Evolutionary conservation across 768 basidiomycete species (phyloP), one percentile per base, ranked within the genome.

Genomic region (Podaxis rugospora): DNA sequence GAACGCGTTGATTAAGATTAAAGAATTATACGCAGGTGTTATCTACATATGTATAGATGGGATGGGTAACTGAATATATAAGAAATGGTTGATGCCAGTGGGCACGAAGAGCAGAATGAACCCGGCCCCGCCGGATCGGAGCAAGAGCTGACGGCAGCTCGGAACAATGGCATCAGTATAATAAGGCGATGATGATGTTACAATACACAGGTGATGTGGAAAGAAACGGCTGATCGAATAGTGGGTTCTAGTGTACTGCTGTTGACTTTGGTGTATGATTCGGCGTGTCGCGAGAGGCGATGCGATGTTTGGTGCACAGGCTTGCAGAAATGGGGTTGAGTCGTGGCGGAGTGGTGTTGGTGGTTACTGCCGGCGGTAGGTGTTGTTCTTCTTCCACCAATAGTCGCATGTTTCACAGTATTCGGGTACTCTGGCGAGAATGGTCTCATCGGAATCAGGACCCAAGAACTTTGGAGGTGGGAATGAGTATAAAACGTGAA

Each of bases 381-480:
- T 73, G 47, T 83, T 79, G 59, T 72, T 72, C 55, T 77, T 76
- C 63, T 80, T 76, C 67, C 77, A 86, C 80, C 83, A 87, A 70
- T 85, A 83, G 53, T 83, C 75, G 71, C 86, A 87, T 37, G 79
- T 73, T n/a, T 64, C 61, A 66, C 86, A 88, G 67, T 81, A 87
- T 0, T 82, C 83, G 58, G 73, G 68, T 2, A 80, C 85, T 51
- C 73, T 71, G 23, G 72, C 66, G 0, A 82, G 83, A 61, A 89
- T 78, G 2, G 76, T 84, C 70, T 93, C 89, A 57, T 78, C 80
- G 46, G 74, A 73, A 66, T 92, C 90, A 1, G 91, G 90, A 21
- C 88, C 89, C 65, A 80, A 78, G 69, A 86, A 90, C 90, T 90
- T 66, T 37, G 59, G 44, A 51, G 51, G 60, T 62, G 52, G 58